phyloP scores from a whole-genome alignment of 202 grass and related monocot species.

The Digitaria exilis region DNA sequence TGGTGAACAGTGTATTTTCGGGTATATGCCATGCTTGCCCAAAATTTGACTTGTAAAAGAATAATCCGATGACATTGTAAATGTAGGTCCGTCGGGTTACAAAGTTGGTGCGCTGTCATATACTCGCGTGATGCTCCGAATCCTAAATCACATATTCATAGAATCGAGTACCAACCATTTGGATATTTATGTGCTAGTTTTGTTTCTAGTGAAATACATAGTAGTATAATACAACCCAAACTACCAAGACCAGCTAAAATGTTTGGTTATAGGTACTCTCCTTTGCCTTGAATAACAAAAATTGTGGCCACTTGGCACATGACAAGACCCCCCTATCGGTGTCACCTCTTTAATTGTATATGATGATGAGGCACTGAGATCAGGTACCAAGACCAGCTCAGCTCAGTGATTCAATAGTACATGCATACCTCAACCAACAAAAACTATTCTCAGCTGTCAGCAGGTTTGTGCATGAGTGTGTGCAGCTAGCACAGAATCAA shows the following conservation, averaged over 20 bases:
- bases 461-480: slow-evolving; percentile 18
- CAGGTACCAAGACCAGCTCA: slow-evolving; percentile 27
- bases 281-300: slow-evolving; percentile 30
- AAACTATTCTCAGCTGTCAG: slow-evolving; percentile 27
- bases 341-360: slow-evolving; percentile 21
- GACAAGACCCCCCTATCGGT: slow-evolving; percentile 47
- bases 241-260: neutral
- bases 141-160: neutral
- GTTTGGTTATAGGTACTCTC: neutral
- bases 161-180: neutral
- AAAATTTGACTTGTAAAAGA: neutral
- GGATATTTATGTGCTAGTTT: neutral
- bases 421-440: slow-evolving; percentile 29
- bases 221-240: neutral
- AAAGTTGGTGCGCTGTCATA: neutral
- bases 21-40: neutral
- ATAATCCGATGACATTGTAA: neutral
- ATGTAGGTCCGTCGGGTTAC: neutral
- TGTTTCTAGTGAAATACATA: slow-evolving; percentile 16
- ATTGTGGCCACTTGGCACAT: slow-evolving; percentile 38
- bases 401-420: neutral
- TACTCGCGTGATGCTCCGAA: too few species aligned
- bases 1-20: too few species aligned
- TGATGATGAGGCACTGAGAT: neutral
- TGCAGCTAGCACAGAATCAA: slow-evolving; percentile 30